Conservation (phyloP, 164 flowering plant genomes). For the Nymphaea thermarum region DNA sequence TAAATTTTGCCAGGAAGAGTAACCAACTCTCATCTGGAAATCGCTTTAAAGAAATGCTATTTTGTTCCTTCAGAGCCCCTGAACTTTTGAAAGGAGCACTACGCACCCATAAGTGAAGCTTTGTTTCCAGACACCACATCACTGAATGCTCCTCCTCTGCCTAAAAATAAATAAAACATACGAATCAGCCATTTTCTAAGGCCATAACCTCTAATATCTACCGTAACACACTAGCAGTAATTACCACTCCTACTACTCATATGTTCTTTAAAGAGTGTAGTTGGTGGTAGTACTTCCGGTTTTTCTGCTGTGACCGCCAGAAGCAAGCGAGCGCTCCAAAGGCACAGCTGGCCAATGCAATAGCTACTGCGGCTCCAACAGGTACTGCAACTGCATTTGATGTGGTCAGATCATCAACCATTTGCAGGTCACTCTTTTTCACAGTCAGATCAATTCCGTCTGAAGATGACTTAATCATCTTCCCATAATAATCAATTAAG, state of each 20-base stretch:
- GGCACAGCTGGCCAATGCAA: slow-evolving; percentile 86
- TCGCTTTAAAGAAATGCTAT: too few relatives aligned
- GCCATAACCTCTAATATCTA: not conserved
- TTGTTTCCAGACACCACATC: not conserved
- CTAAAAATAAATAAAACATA: not conserved
- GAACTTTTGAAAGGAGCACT: not conserved
- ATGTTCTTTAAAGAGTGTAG: slow-evolving; percentile 80
- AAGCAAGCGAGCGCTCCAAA: slow-evolving; percentile 93
- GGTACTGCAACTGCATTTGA: slow-evolving; percentile 74
- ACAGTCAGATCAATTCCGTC: slow-evolving; percentile 33
- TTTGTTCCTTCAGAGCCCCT: too few relatives aligned
- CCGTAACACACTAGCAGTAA: not conserved
- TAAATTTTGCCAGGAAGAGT: too few relatives aligned
- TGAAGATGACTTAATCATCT: slow-evolving; percentile 35
- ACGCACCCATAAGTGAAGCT: not conserved
- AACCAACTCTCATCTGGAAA: too few relatives aligned
- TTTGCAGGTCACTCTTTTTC: slow-evolving; percentile 7
- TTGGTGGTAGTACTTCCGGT: slow-evolving; percentile 82
- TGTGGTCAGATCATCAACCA: slow-evolving; percentile 36
- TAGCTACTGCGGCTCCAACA: slow-evolving; percentile 81
- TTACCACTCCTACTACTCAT: slow-evolving; percentile 45
- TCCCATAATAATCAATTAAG: slow-evolving; percentile 59
- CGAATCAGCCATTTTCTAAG: not conserved
- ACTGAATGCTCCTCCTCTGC: not conserved
- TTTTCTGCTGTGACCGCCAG: slow-evolving; percentile 96